A percentile compares a stretch with the other conserved stretches of the same genome.
Evolutionary conservation across 306 rosid species (phyloP).

Genomic region (Styphnolobium japonicum): DNA sequence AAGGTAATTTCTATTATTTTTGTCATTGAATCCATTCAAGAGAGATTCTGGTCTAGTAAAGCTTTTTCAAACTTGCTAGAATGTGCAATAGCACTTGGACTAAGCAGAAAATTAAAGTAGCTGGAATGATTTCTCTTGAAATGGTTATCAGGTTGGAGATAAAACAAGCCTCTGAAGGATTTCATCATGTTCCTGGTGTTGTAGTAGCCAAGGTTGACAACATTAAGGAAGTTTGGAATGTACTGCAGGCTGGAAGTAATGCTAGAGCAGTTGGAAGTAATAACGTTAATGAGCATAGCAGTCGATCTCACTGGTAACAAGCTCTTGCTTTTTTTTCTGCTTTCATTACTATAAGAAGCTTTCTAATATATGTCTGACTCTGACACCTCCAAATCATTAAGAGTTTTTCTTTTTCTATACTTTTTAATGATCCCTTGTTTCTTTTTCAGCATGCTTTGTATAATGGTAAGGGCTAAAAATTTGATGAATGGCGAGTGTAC

Average conservation of each 20-base stretch:
- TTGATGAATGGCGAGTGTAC: constrained; percentile 72
- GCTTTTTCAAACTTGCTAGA: constrained; percentile 21
- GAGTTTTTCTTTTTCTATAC: neutral
- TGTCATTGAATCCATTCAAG: constrained; percentile 1
- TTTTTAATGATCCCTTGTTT: constrained; percentile 15
- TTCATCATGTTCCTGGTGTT: constrained; percentile 79
- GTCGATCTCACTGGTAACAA: constrained; percentile 85
- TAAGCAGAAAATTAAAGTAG: constrained; percentile 15
- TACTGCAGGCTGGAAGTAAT: constrained; percentile 77
- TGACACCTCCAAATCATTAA: neutral
- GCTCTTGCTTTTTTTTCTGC: neutral
- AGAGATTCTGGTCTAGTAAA: neutral
- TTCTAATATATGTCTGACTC: neutral
- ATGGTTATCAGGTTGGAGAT: constrained; percentile 69
- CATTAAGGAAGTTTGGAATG: constrained; percentile 68
- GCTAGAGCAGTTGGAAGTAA: constrained; percentile 87
- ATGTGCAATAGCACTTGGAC: neutral
- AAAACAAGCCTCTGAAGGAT: constrained; percentile 76
- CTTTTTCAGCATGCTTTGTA: constrained; percentile 68
- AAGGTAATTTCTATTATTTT: constrained; percentile 48
- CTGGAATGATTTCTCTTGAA: constrained; percentile 19
- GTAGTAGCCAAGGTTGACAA: constrained; percentile 68
- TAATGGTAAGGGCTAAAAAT: constrained; percentile 74
- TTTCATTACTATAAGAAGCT: neutral
- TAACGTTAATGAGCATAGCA: constrained; percentile 84